A percentile compares a stretch with the other conserved stretches of the same genome.
These are phyloP conservation scores for Ustilago loliicola DNA, from an alignment of 1,284 basidiomycete genomes.

Conservation along the genomic window DNA sequence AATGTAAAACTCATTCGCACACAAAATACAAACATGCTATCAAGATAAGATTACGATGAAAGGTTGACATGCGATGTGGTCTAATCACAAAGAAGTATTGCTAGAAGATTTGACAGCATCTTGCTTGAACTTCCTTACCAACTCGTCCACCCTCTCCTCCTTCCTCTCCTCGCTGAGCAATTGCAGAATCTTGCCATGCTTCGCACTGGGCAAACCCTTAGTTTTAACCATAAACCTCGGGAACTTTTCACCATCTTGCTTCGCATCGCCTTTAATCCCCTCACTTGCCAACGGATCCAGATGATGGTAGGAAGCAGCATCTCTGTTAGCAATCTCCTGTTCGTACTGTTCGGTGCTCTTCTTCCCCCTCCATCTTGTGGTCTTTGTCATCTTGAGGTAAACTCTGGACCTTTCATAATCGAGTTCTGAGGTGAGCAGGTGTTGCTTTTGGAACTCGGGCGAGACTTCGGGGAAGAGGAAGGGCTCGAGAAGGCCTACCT, in stretches of 20 bases:
- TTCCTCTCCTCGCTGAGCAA: constrained; percentile 51
- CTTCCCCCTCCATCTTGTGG: constrained; percentile 56
- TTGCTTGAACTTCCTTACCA: constrained; percentile 43
- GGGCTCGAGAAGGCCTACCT: constrained; percentile 68
- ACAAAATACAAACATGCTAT: background rate
- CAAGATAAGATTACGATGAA: background rate
- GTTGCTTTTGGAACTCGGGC: constrained; percentile 53
- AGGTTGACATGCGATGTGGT: background rate
- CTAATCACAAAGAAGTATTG: background rate
- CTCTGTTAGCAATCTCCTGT: constrained; percentile 33
- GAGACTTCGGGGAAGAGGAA: constrained; percentile 67
- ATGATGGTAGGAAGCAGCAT: constrained; percentile 19
- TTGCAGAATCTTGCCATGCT: constrained; percentile 61
- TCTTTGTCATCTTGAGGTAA: constrained; percentile 64
- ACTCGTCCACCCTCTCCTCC: constrained; percentile 46
- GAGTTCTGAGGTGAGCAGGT: constrained; percentile 56
- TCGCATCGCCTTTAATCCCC: constrained; percentile 16
- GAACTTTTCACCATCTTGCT: constrained; percentile 23
- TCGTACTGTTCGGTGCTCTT: constrained; percentile 48
- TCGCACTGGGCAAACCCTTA: constrained; percentile 54
- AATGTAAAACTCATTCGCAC: no score
- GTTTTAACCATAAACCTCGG: constrained; percentile 45
- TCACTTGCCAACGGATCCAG: constrained; percentile 22
- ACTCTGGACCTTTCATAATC: constrained; percentile 54
- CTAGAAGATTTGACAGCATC: constrained; percentile 17